Conservation (phyloP, 148 eudicot genomes). For the Nepenthes gracilis region DNA sequence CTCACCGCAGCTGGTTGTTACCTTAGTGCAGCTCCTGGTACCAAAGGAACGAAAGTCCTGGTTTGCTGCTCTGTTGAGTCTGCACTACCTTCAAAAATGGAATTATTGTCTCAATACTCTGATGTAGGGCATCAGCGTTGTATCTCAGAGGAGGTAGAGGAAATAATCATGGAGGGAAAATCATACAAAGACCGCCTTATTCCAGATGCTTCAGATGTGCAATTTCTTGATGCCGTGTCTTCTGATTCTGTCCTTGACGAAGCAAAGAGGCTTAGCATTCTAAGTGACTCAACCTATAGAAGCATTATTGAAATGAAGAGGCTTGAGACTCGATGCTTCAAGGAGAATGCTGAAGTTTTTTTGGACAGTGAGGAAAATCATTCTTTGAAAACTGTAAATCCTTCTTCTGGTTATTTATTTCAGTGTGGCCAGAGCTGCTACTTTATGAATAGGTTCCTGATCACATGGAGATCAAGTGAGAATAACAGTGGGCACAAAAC, state of each 20-base stretch:
- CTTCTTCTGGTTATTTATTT: constrained; percentile 17
- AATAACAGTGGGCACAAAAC: background rate
- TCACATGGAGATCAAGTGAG: constrained; percentile 32
- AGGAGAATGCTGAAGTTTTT: constrained; percentile 15
- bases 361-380: constrained; percentile 14
- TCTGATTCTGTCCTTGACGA: constrained; percentile 41
- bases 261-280: constrained; percentile 43
- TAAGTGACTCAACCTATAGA: constrained; percentile 47
- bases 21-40: constrained; percentile 87
- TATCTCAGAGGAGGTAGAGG: constrained; percentile 26
- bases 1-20: constrained; percentile 89
- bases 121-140: constrained; percentile 9
- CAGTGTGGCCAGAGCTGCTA: constrained; percentile 45
- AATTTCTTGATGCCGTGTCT: constrained; percentile 33
- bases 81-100: constrained; percentile 28
- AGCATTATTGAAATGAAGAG: constrained; percentile 40
- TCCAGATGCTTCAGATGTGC: constrained; percentile 30
- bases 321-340: constrained; percentile 47
- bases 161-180: constrained; percentile 37
- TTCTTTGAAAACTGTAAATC: constrained; percentile 7
- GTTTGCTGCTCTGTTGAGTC: constrained; percentile 65
- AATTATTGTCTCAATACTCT: constrained; percentile 23
- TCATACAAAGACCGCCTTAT: constrained; percentile 13
- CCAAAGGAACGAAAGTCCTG: constrained; percentile 70
- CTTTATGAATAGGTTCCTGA: constrained; percentile 63